Evolutionary conservation across 768 basidiomycete species (phyloP), one percentile per base, ranked within the genome.

Genomic region (Lactarius trivialis): DNA sequence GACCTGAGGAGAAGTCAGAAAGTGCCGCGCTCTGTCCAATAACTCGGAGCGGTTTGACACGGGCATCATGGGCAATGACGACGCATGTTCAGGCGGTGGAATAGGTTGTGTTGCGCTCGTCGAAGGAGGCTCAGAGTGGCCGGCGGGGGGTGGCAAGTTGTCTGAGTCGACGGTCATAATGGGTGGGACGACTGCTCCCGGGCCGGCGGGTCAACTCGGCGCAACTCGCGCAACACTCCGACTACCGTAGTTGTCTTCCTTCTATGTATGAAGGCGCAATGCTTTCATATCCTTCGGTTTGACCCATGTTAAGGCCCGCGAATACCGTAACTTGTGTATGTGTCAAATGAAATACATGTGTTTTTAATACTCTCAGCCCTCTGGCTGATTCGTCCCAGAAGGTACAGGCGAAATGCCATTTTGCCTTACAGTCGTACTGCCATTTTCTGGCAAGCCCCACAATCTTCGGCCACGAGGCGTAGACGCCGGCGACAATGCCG

Each of bases 1-100:
- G 24, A 88, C 78, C 68, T 87, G 85, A 3, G 86, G 83, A 3
- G 89, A 88, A 12, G 72, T 71, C 17, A 92, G 75, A 70, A 92
- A 91, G 12, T 79, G 66, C 26, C 85, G 81, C 9, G 88, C 89
- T 58, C 78, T 81, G 26, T 71, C 67, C 41, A 77, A 54, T 4
- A 76, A 69, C n/a, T 71, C 71, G 4, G 60, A 39, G 39, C 70
- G 67, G 37, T 60, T 24, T 24, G 58, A 19, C 15, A 21, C 24
- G 0, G 54, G 48, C 17, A 28, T 33, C 36, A 21, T 19, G 4
- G 24, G 33, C 11, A 50, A 26, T n/a, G 55, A 21, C 1, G 36
- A 41, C 9, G 56, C 61, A 58, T 51, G 56, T 14, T 49, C 41
- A 4, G 56, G n/a, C 24, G 61, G 65, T 55, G 33, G 12, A 19